Percentiles rank a stretch among this genome's conserved stretches.
Conservation (phyloP, 306 rosid genomes). For the Cucurbita pepo region DNA sequence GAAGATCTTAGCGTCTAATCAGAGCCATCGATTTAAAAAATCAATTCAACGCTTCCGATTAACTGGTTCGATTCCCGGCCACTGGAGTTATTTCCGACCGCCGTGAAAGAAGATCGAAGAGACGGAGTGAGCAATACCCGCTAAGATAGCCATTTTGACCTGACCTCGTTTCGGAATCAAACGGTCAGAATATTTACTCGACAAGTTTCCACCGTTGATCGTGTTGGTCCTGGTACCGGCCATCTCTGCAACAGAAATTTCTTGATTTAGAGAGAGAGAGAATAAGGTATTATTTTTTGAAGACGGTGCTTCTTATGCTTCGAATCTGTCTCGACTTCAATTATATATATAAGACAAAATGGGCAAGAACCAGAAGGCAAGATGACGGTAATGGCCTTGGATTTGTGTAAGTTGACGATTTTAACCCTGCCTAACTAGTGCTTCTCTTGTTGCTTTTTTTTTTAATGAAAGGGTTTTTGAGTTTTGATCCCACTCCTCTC, state of each 20-base stretch:
- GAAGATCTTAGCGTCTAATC: neutral
- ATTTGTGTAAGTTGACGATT: neutral
- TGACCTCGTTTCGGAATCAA: conserved; percentile 60
- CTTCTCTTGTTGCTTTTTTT: neutral
- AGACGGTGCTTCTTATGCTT: neutral
- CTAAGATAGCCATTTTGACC: conserved; percentile 42
- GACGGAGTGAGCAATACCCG: conserved; percentile 47
- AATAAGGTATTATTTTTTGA: neutral
- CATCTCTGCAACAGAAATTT: neutral
- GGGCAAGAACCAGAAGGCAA: neutral
- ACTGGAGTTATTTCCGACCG: neutral
- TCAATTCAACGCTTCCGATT: neutral
- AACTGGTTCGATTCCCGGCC: neutral
- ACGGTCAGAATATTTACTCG: conserved; percentile 22
- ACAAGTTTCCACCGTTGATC: conserved; percentile 18
- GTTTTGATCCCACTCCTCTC: neutral
- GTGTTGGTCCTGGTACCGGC: neutral
- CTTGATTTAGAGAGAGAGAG: neutral
- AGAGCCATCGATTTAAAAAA: neutral
- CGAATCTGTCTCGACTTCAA: too few species aligned
- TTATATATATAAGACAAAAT: neutral
- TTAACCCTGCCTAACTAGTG: conserved; percentile 4
- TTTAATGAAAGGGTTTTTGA: neutral
- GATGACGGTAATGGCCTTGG: neutral
- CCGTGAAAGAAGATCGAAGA: conserved; percentile 36